A percentile compares a stretch with the other conserved stretches of the same genome.
Conservation (phyloP, 2,329 filamentous ascomycete genomes). For the Davidsoniella virescens region DNA sequence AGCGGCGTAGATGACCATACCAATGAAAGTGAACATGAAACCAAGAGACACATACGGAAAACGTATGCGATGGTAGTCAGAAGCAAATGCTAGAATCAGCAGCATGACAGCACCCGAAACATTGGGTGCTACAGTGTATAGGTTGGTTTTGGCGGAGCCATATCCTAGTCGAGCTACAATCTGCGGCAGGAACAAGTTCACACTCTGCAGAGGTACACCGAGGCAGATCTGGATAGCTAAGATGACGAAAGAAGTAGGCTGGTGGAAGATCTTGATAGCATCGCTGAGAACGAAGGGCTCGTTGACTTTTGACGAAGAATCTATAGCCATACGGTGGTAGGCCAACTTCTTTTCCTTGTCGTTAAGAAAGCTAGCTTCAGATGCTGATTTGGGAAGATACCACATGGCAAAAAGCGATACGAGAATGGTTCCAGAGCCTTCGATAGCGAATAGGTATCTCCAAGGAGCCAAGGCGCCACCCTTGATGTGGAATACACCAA, state of each 20-base stretch:
- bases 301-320: conserved; percentile 47
- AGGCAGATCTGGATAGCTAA: conserved; percentile 40
- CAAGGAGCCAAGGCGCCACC: conserved; percentile 24
- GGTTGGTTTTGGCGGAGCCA: conserved; percentile 45
- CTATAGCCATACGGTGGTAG: conserved; percentile 57
- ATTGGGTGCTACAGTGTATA: conserved; percentile 71
- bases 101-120: conserved; percentile 57
- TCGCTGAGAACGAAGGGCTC: conserved; percentile 36
- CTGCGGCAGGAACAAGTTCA: conserved; percentile 37
- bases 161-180: conserved; percentile 35
- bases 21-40: conserved; percentile 57
- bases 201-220: conserved; percentile 41
- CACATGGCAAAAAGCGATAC: conserved; percentile 49
- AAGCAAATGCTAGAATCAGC: conserved; percentile 54
- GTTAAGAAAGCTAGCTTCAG: conserved; percentile 48
- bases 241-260: conserved; percentile 32
- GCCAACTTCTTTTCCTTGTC: conserved; percentile 52
- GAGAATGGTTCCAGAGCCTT: conserved; percentile 39
- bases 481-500: conserved; percentile 32
- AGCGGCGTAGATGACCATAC: conserved; percentile 63
- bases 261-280: conserved; percentile 33
- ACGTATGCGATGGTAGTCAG: conserved; percentile 47
- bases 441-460: conserved; percentile 39
- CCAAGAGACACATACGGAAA: conserved; percentile 61
- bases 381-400: conserved; percentile 50